Evolutionary conservation across 2,329 filamentous ascomycete species (phyloP), one percentile per base, ranked within the genome.

Genomic region (Botrytis sinoallii): DNA sequence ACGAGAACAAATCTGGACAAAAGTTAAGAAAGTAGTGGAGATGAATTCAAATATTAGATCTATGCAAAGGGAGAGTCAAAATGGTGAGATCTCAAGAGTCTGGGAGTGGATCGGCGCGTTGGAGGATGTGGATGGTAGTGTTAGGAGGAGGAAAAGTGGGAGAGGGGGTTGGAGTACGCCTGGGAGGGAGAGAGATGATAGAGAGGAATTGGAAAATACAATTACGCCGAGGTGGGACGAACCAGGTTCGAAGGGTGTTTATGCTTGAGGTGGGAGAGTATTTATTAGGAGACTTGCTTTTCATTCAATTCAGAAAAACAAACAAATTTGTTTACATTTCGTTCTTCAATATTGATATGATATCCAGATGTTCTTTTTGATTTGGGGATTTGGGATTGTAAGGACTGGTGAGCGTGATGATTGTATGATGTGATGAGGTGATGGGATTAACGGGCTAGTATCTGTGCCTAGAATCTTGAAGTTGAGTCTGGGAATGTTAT

Each of bases 1-100:
- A 78, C 88, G 96, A 55, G 92, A 96, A 80, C 88, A 89, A 73
- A 85, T 99, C 69, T 99, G 97, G 96, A 88, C 90, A 76, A 89
- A 90, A 68, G 96, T 99, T 32, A 88, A 90, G 77, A 89, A 86
- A 70, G 92, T 98, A 70, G 95, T 99, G 0, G 96, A 99, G 83
- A 91, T 91, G 82, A 99, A 99, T 82, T 92, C 93, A 75, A 99
- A 99, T 80, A 92, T 99, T 25, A 88, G 96, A 60, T 93, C 88
- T 0, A 85, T 88, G 83, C 83, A 95, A 87, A 84, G 94, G 85
- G 84, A 92, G 87, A 83, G 91, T 65, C 84, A 86, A 71, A 91
- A 86, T 77, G 90, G 90, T 48, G 90, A 92, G 79, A 87, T 92
- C 44, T 89, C 88, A 42, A 85, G 89, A 42, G 90, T 89, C 1